Conservation (phyloP, 2,329 filamentous ascomycete species). For the Beauveria asiatica region DNA sequence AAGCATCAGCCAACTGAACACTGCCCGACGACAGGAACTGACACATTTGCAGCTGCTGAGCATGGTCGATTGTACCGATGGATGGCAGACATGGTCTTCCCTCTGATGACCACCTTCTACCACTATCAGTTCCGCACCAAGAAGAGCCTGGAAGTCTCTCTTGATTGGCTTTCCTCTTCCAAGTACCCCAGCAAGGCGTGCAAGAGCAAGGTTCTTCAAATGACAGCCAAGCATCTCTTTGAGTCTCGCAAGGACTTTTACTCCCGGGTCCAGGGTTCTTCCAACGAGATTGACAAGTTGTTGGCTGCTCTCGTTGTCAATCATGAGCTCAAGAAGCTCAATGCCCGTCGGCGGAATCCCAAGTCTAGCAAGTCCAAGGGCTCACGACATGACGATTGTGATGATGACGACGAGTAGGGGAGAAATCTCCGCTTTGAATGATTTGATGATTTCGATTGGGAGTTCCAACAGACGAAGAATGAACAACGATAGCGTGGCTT, state of each 20-base stretch:
- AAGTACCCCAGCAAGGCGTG: constrained; percentile 18
- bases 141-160: constrained; percentile 30
- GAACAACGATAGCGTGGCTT: constrained; percentile 10
- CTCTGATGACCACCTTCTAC: constrained; percentile 31
- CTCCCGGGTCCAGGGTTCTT: constrained; percentile 26
- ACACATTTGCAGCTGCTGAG: constrained; percentile 13
- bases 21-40: neutral
- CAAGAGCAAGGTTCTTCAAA: constrained; percentile 22
- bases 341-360: constrained; percentile 23
- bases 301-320: constrained; percentile 28
- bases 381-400: constrained; percentile 16
- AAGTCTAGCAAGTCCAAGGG: constrained; percentile 22
- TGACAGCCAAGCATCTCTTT: constrained; percentile 24
- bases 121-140: constrained; percentile 33
- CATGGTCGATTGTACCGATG: constrained; percentile 19
- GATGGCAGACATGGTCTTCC: constrained; percentile 27
- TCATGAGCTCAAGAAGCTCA: constrained; percentile 33
- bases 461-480: neutral
- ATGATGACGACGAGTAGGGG: constrained; percentile 19
- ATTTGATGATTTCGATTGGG: constrained; percentile 9
- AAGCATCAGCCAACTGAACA: constrained; percentile 1
- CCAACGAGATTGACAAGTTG: constrained; percentile 24
- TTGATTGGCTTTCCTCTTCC: constrained; percentile 29
- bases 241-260: constrained; percentile 27
- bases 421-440: neutral